These are phyloP conservation scores for Phytopythium litorale DNA, from an alignment of 352 stramenopile genomes.

Conservation along the genomic window DNA sequence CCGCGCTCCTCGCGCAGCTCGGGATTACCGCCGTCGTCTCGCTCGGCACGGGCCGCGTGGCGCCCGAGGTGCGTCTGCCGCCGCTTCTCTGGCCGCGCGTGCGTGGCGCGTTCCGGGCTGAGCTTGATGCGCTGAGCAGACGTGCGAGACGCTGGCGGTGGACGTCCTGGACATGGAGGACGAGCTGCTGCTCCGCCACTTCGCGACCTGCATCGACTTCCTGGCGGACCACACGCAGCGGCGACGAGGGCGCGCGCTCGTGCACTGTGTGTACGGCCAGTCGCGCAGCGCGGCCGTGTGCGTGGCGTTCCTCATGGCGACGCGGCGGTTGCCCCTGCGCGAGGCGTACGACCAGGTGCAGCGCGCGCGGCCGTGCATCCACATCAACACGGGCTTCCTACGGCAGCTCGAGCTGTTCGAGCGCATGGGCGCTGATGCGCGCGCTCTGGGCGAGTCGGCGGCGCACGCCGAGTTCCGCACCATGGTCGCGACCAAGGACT, in stretches of 20 bases:
- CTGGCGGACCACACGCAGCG: conserved; percentile 19
- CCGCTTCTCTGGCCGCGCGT: not conserved
- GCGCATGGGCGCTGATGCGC: conserved; percentile 42
- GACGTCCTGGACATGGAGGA: conserved; percentile 79
- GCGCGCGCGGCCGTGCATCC: conserved; percentile 60
- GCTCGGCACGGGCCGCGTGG: conserved; percentile 53
- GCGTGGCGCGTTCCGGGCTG: not conserved
- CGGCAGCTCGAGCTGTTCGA: conserved; percentile 66
- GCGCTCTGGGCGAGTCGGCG: conserved; percentile 32
- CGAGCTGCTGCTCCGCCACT: conserved; percentile 58
- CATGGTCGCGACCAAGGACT: conserved; percentile 34
- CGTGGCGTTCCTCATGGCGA: conserved; percentile 72
- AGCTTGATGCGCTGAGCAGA: conserved; percentile 9
- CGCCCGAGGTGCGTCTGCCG: conserved; percentile 24
- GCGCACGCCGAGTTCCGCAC: conserved; percentile 68
- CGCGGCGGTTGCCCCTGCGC: conserved; percentile 25
- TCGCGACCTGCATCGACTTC: conserved; percentile 49
- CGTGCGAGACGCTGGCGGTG: conserved; percentile 38
- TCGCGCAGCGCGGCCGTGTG: conserved; percentile 70
- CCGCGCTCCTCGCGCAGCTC: conserved; percentile 33
- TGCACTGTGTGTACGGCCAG: conserved; percentile 82
- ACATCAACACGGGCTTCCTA: conserved; percentile 76
- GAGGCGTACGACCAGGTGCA: conserved; percentile 61
- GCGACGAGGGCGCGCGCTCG: conserved; percentile 23
- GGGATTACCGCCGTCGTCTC: conserved; percentile 49